Percentiles rank a stretch among this genome's conserved stretches.
phyloP scores from a whole-genome alignment of 1,284 basidiomycete species.

The Heterobasidion occidentale region DNA sequence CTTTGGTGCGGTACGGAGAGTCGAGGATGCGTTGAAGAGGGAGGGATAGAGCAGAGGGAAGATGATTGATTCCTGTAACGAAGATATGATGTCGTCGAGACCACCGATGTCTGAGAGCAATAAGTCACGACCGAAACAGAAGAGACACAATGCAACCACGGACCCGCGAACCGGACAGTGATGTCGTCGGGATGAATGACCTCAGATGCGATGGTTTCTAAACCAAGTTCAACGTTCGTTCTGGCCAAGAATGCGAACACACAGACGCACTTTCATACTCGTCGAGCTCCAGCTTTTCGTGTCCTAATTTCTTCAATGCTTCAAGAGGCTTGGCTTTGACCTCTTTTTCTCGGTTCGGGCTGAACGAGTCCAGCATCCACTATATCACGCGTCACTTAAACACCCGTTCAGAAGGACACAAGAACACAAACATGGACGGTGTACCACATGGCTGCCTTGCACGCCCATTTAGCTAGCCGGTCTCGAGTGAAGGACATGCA shows the following conservation, averaged over 20 bases:
- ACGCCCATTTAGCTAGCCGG: conserved; percentile 2
- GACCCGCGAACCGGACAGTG: conserved; percentile 61
- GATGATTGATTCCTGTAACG: conserved; percentile 92
- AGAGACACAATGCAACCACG: conserved; percentile 11
- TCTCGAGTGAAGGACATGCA: conserved; percentile 17
- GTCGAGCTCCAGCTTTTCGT: conserved; percentile 60
- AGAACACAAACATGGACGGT: conserved; percentile 21
- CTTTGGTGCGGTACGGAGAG: conserved; percentile 67
- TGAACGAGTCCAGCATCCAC: conserved; percentile 40
- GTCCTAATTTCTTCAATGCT: conserved; percentile 66
- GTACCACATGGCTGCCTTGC: conserved; percentile 43
- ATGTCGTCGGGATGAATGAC: conserved; percentile 86
- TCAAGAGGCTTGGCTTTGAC: conserved; percentile 66
- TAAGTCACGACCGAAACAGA: background rate
- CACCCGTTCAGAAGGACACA: background rate
- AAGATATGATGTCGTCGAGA: conserved; percentile 86
- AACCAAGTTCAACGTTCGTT: background rate
- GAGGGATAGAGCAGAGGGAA: conserved; percentile 92
- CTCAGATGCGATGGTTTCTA: conserved; percentile 77
- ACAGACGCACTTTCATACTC: conserved; percentile 70
- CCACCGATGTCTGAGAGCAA: conserved; percentile 74
- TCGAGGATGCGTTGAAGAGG: conserved; percentile 73
- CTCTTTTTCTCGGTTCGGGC: conserved; percentile 47
- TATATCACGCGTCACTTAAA: conserved; percentile 12
- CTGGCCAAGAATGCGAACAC: background rate